Conservation (phyloP, 306 rosid species). For the Cicer cuneatum region DNA sequence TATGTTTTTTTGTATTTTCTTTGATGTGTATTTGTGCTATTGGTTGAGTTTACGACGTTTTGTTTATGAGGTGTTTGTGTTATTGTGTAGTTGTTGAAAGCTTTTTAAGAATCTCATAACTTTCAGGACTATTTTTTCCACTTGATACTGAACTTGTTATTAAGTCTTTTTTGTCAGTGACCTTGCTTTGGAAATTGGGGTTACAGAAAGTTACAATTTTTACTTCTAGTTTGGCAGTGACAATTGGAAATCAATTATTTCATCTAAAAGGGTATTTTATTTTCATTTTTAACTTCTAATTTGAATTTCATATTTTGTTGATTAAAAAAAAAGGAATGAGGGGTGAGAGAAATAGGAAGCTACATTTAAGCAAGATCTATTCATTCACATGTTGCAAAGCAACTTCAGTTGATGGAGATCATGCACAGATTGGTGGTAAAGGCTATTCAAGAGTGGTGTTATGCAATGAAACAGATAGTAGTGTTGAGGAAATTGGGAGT, state of each 20-base stretch:
- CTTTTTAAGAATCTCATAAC: slow-evolving; percentile 10
- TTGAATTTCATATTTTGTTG: background rate
- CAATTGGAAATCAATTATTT: background rate
- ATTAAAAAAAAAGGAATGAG: slow-evolving; percentile 38
- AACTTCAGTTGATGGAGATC: slow-evolving; percentile 62
- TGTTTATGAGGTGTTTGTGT: slow-evolving; percentile 23
- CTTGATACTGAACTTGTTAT: slow-evolving; percentile 5
- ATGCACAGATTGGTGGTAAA: slow-evolving; percentile 75
- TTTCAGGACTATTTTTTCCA: slow-evolving; percentile 12
- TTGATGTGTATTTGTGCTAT: slow-evolving; percentile 29
- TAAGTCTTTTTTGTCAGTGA: slow-evolving; percentile 10
- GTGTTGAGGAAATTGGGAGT: no score
- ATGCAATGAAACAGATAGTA: slow-evolving; percentile 69
- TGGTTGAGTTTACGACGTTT: slow-evolving; percentile 30
- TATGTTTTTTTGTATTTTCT: background rate
- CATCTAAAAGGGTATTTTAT: background rate
- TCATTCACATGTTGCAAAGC: slow-evolving; percentile 75
- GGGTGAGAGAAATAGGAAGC: slow-evolving; percentile 56
- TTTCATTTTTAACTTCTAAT: background rate
- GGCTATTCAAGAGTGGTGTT: slow-evolving; percentile 86
- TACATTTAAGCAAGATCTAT: slow-evolving; percentile 88
- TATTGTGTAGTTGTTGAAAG: slow-evolving; percentile 17
- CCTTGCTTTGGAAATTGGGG: slow-evolving; percentile 22
- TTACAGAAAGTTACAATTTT: slow-evolving; percentile 24
- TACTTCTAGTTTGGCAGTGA: slow-evolving; percentile 19